Evolutionary conservation across 176 grass and related monocot genomes (phyloP).

Genomic region (Musa acuminata): DNA sequence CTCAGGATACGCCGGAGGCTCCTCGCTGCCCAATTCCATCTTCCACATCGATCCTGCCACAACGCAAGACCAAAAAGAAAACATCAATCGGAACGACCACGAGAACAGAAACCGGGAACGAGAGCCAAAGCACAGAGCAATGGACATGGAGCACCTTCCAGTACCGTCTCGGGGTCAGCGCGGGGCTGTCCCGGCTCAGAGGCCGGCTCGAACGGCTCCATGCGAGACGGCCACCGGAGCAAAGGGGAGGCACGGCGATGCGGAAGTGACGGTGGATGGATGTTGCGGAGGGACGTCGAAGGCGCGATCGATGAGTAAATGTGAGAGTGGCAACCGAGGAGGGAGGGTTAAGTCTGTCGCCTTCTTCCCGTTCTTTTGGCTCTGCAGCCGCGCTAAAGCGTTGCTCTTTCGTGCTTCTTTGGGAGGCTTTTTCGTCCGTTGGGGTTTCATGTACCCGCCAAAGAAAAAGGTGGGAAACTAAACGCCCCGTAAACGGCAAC

Average conservation of each 20-base stretch:
- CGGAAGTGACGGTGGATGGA: no score
- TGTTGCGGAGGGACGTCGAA: no score
- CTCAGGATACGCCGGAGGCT: conserved; percentile 38
- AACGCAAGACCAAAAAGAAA: neutral
- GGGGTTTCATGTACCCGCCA: conserved; percentile 10
- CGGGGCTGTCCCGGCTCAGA: neutral
- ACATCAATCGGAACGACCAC: neutral
- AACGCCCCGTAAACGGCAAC: neutral
- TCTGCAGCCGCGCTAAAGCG: neutral
- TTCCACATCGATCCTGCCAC: neutral
- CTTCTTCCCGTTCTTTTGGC: neutral
- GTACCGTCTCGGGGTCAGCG: neutral
- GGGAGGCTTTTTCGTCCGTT: neutral
- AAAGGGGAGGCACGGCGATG: no score
- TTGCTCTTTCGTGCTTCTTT: neutral
- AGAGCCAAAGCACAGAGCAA: neutral
- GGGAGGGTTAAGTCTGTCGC: neutral
- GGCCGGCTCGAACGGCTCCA: neutral
- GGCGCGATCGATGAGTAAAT: neutral
- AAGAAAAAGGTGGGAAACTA: neutral
- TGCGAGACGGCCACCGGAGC: neutral
- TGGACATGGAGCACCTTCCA: neutral
- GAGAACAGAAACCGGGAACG: neutral
- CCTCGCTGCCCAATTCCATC: neutral
- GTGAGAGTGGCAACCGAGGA: neutral